Percentiles rank a stretch among this genome's conserved stretches.
Conservation (phyloP, 23 red algal species). For the Agarophyton chilense region DNA sequence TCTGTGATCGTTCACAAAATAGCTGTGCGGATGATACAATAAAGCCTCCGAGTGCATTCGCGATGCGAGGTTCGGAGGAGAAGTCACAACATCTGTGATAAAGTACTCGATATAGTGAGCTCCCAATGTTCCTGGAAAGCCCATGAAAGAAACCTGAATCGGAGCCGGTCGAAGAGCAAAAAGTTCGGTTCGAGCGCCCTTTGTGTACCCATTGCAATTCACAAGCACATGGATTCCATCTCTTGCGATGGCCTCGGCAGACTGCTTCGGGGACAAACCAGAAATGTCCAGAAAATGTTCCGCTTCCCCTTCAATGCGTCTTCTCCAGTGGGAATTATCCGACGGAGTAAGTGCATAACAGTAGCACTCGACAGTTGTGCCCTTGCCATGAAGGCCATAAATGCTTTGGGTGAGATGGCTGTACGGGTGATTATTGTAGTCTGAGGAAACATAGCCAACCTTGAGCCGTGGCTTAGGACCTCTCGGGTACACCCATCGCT, state of each 20-base stretch:
- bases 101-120: slow-evolving; percentile 85
- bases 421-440: slow-evolving; percentile 90
- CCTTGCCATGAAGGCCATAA: slow-evolving; percentile 72
- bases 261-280: slow-evolving; percentile 56
- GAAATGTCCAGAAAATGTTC: slow-evolving; percentile 91
- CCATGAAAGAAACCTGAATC: slow-evolving; percentile 91
- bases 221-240: slow-evolving; percentile 85
- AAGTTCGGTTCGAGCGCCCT: slow-evolving; percentile 82
- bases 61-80: slow-evolving; percentile 52
- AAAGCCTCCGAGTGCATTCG: slow-evolving; percentile 74
- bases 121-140: slow-evolving; percentile 79
- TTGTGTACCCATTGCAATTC: slow-evolving; percentile 88
- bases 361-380: slow-evolving; percentile 75
- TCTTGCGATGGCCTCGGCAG: slow-evolving; percentile 74
- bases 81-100: slow-evolving; percentile 81
- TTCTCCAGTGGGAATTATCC: slow-evolving; percentile 65
- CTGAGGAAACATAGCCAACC: slow-evolving; percentile 87
- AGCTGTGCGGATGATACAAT: slow-evolving; percentile 84
- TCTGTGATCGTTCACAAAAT: slow-evolving; percentile 85
- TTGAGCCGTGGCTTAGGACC: slow-evolving; percentile 48
- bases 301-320: slow-evolving; percentile 69
- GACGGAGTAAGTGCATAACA: slow-evolving; percentile 80
- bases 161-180: slow-evolving; percentile 84
- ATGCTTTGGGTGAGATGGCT: slow-evolving; percentile 80
- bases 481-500: slow-evolving; percentile 43